Evolutionary conservation across 352 stramenopile genomes (phyloP).

Genomic region (Phytophthora melonis): DNA sequence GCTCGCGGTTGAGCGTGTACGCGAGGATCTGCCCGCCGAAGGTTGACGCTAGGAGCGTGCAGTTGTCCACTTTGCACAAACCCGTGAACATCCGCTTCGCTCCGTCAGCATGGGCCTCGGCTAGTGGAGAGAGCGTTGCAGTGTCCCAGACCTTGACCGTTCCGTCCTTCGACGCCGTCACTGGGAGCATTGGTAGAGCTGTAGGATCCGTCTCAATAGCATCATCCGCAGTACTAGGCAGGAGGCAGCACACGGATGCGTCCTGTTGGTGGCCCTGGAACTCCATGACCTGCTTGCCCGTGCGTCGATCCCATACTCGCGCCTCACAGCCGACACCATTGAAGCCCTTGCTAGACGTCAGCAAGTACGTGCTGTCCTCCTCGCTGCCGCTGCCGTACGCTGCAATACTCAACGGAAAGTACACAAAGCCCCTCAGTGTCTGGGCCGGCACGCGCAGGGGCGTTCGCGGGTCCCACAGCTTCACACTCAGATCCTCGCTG

Average conservation of each 20-base stretch:
- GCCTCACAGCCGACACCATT: conserved; percentile 83
- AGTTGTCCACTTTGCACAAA: conserved; percentile 47
- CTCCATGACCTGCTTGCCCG: conserved; percentile 61
- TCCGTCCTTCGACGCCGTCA: conserved; percentile 84
- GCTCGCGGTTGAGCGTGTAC: conserved; percentile 47
- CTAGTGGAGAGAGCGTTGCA: conserved; percentile 32
- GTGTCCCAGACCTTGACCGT: conserved; percentile 80
- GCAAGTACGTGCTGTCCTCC: conserved; percentile 59
- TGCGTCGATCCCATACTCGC: conserved; percentile 84
- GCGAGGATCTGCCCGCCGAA: conserved; percentile 59
- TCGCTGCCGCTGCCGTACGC: conserved; percentile 20
- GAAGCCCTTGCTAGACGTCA: conserved; percentile 90
- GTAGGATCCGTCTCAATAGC: conserved; percentile 13
- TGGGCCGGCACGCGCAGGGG: conserved; percentile 59
- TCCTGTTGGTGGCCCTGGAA: conserved; percentile 81
- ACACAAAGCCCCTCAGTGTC: conserved; percentile 75
- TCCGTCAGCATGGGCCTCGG: conserved; percentile 57
- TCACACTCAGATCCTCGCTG: conserved; percentile 85
- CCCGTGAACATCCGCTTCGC: conserved; percentile 71
- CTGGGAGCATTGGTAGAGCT: conserved; percentile 39
- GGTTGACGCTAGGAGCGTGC: conserved; percentile 62
- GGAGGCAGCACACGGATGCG: conserved; percentile 76
- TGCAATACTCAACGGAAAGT: conserved; percentile 80
- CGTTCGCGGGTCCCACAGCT: conserved; percentile 79
- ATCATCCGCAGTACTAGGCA: conserved; percentile 28